A percentile compares a stretch with the other conserved stretches of the same genome.
Evolutionary conservation across 176 grass and related monocot genomes (phyloP).

Genomic region (Ensete ventricosum): DNA sequence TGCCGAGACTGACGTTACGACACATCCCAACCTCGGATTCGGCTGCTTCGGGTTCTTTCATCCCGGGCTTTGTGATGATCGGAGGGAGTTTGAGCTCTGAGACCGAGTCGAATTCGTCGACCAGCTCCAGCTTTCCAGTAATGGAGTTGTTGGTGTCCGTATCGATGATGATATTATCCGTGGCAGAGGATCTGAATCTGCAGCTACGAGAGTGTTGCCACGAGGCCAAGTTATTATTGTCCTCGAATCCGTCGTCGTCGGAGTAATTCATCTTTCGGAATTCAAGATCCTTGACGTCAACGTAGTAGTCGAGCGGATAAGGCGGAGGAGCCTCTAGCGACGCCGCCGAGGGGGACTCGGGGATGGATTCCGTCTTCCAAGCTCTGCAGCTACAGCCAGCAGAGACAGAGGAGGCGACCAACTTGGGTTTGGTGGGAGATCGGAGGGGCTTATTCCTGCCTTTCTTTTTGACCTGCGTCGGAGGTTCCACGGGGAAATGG

Average conservation of each 20-base stretch:
- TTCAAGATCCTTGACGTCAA: constrained; percentile 17
- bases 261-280: background rate
- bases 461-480: constrained; percentile 33
- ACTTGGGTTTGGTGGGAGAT: constrained; percentile 20
- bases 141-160: constrained; percentile 23
- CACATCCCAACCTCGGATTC: constrained; percentile 12
- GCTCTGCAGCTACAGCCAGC: constrained; percentile 23
- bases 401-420: constrained; percentile 35
- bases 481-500: constrained; percentile 41
- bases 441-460: constrained; percentile 27
- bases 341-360: constrained; percentile 5
- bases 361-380: constrained; percentile 5
- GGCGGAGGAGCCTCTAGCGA: constrained; percentile 30
- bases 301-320: constrained; percentile 26
- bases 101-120: background rate
- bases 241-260: background rate
- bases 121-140: constrained; percentile 15
- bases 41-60: constrained; percentile 7
- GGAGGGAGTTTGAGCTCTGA: constrained; percentile 30
- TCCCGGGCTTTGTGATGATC: constrained; percentile 47
- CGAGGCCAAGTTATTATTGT: background rate
- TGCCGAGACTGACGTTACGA: background rate
- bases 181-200: constrained; percentile 37
- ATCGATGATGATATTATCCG: constrained; percentile 62
- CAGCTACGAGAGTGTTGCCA: constrained; percentile 12